Percentiles rank a stretch among this genome's conserved stretches.
Evolutionary conservation across 2,329 filamentous ascomycete genomes (phyloP).

Genomic region (Ophiosphaerella narmari): DNA sequence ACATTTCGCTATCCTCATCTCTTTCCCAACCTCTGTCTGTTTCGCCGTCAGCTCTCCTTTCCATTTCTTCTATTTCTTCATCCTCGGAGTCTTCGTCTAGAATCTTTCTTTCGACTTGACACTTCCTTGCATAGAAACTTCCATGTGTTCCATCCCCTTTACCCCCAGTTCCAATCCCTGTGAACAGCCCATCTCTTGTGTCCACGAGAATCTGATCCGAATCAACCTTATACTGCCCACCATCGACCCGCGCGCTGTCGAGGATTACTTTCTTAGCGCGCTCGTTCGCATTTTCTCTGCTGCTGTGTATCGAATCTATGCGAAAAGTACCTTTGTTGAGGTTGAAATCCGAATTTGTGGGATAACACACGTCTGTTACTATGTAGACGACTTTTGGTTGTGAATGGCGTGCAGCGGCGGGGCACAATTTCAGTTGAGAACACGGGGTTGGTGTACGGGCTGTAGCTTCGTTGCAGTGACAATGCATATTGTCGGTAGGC

Average conservation of each 20-base stretch:
- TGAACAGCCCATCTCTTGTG: conserved; percentile 23
- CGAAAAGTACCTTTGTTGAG: conserved; percentile 19
- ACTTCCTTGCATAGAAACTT: conserved; percentile 27
- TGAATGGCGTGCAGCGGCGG: too few species aligned
- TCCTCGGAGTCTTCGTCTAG: conserved; percentile 30
- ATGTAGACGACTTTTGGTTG: conserved; percentile 17
- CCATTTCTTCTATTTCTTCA: conserved; percentile 5
- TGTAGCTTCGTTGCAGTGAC: background rate
- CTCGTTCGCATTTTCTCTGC: conserved; percentile 19
- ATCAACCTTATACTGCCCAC: conserved; percentile 20
- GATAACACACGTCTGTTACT: conserved; percentile 27
- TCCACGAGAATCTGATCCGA: conserved; percentile 32
- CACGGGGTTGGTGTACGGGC: conserved; percentile 1
- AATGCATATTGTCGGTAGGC: background rate
- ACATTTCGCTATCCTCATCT: background rate
- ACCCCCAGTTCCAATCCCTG: conserved; percentile 25
- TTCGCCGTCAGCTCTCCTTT: background rate
- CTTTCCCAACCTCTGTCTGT: background rate
- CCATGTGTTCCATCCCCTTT: conserved; percentile 10
- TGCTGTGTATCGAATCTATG: conserved; percentile 27
- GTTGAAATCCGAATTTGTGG: conserved; percentile 20
- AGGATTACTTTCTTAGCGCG: conserved; percentile 31
- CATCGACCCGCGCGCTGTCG: conserved; percentile 10
- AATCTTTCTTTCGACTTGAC: conserved; percentile 28
- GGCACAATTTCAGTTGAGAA: background rate